These are phyloP conservation scores for Auricularia heimuer DNA, from an alignment of 768 basidiomycete genomes.

Conservation along the genomic window DNA sequence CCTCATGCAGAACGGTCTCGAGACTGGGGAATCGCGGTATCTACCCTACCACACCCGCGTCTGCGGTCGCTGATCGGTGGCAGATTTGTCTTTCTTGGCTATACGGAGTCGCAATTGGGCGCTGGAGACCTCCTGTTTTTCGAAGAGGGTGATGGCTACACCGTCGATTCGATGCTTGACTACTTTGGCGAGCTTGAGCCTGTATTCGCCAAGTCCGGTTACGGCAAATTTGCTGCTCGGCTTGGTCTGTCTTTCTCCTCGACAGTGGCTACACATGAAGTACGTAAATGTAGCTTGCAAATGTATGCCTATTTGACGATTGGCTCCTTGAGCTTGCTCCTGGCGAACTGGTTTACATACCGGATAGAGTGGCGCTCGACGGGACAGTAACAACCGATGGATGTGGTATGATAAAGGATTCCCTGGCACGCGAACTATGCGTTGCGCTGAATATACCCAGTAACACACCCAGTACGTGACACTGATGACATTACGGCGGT, in stretches of 20 bases:
- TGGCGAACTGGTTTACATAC: constrained; percentile 6
- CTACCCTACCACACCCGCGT: not conserved
- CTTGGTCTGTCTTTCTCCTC: constrained; percentile 18
- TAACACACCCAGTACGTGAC: constrained; percentile 11
- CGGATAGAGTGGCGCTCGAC: constrained; percentile 13
- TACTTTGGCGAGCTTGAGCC: constrained; percentile 13
- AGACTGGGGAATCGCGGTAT: not conserved
- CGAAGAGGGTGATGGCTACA: constrained; percentile 10
- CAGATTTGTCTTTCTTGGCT: constrained; percentile 15
- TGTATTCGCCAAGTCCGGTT: constrained; percentile 13
- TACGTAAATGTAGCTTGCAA: not conserved
- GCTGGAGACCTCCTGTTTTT: constrained; percentile 13
- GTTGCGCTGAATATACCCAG: constrained; percentile 1
- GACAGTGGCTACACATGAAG: constrained; percentile 11
- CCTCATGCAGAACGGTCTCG: not conserved
- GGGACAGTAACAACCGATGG: constrained; percentile 17
- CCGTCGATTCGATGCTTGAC: constrained; percentile 9
- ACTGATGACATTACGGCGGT: not conserved
- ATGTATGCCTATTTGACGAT: not conserved
- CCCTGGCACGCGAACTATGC: constrained; percentile 10
- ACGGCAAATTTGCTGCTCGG: constrained; percentile 18
- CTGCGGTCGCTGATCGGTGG: not conserved
- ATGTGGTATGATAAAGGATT: constrained; percentile 16
- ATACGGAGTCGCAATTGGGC: constrained; percentile 14
- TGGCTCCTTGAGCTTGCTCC: constrained; percentile 8